Conservation (phyloP, 192 early-diverging fungal species). For the Backusella liffmaniae region DNA sequence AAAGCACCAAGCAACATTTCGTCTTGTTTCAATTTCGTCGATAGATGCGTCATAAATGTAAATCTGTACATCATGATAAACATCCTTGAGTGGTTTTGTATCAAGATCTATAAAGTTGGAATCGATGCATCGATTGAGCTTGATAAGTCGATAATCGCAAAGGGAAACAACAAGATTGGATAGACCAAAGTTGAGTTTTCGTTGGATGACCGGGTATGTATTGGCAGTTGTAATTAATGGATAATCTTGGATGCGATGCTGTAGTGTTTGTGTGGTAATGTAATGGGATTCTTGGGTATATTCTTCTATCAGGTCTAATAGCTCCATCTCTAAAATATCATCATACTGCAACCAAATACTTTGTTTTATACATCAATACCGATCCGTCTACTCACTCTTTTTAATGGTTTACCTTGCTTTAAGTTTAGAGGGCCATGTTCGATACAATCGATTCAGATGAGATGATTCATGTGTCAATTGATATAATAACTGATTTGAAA, state of each 20-base stretch:
- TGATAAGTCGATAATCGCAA: neutral
- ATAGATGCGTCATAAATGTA: neutral
- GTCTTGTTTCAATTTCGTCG: neutral
- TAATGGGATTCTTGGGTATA: neutral
- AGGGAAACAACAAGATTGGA: neutral
- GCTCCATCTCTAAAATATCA: constrained; percentile 1
- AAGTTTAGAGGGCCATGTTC: neutral
- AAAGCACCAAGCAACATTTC: neutral
- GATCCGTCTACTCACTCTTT: too few relatives aligned
- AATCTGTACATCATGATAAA: neutral
- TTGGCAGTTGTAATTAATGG: neutral
- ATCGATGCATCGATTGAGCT: neutral
- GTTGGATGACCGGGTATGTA: neutral
- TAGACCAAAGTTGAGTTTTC: neutral
- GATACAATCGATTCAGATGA: neutral
- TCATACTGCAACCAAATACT: neutral
- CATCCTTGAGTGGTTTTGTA: neutral
- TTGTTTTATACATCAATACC: too few relatives aligned
- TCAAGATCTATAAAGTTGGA: too few relatives aligned
- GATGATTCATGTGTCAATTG: neutral
- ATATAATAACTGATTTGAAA: neutral
- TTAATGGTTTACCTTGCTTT: neutral
- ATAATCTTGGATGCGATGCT: neutral
- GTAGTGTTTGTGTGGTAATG: neutral
- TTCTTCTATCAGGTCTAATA: neutral